A percentile compares a stretch with the other conserved stretches of the same genome.
These are phyloP conservation scores for Sporothrix variecibatus DNA, from an alignment of 2,329 filamentous ascomycete genomes.

Conservation along the genomic window DNA sequence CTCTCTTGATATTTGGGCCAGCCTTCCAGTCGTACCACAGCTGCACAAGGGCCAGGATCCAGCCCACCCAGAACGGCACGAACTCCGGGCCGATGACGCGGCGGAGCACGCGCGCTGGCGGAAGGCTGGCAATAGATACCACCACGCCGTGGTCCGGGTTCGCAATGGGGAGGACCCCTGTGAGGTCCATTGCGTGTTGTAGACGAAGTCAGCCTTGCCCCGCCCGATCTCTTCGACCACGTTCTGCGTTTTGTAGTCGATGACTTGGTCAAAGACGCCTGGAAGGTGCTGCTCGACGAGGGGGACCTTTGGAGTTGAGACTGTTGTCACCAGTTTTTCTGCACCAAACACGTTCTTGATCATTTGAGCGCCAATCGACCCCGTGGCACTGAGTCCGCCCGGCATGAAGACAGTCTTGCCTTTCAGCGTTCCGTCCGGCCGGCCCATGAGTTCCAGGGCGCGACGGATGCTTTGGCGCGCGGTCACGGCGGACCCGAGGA, in stretches of 20 bases:
- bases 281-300: constrained; percentile 47
- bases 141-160: constrained; percentile 43
- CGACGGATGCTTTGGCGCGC: constrained; percentile 47
- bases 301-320: constrained; percentile 53
- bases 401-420: constrained; percentile 56
- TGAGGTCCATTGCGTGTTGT: constrained; percentile 50
- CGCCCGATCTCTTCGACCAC: constrained; percentile 42
- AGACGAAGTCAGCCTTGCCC: constrained; percentile 52
- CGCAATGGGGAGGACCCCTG: constrained; percentile 44
- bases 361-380: constrained; percentile 50
- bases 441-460: constrained; percentile 42
- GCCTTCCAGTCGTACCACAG: constrained; percentile 46
- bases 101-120: constrained; percentile 37
- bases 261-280: constrained; percentile 50
- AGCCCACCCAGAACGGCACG: constrained; percentile 42
- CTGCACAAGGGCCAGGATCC: constrained; percentile 37
- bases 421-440: constrained; percentile 40
- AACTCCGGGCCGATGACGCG: constrained; percentile 38
- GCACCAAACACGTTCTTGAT: constrained; percentile 54
- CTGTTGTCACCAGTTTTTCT: constrained; percentile 50
- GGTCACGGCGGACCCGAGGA: constrained; percentile 44
- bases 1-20: constrained; percentile 48
- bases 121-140: constrained; percentile 45
- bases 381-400: constrained; percentile 52
- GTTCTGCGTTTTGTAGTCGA: constrained; percentile 52